Evolutionary conservation across 2,329 filamentous ascomycete species (phyloP).

Genomic region (Apiospora koreana): DNA sequence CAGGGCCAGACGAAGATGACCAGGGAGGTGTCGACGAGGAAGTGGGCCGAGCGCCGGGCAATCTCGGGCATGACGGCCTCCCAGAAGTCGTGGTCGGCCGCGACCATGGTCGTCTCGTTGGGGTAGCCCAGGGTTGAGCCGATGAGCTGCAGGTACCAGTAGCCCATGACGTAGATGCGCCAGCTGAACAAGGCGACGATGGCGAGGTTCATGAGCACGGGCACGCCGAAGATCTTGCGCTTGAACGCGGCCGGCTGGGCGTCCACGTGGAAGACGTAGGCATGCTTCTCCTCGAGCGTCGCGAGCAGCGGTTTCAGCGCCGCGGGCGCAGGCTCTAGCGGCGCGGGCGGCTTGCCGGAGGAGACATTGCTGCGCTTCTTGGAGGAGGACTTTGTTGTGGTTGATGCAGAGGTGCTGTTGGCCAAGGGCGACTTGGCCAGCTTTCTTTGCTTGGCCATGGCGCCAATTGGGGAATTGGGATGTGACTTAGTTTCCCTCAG

Average conservation of each 20-base stretch:
- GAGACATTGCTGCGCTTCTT: constrained; percentile 31
- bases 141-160: constrained; percentile 72
- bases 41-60: constrained; percentile 59
- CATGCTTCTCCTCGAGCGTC: constrained; percentile 64
- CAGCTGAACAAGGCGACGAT: constrained; percentile 66
- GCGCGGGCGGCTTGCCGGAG: constrained; percentile 51
- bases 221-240: constrained; percentile 79
- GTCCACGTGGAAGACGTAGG: constrained; percentile 89
- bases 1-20: constrained; percentile 70
- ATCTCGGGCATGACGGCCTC: constrained; percentile 58
- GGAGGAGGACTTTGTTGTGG: not conserved
- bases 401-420: too few species aligned
- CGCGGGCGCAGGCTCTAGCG: constrained; percentile 68
- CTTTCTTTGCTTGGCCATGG: constrained; percentile 31
- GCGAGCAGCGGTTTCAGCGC: constrained; percentile 66
- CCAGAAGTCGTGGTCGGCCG: constrained; percentile 53
- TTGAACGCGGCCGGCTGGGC: constrained; percentile 69
- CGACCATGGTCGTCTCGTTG: constrained; percentile 67
- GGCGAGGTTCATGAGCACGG: constrained; percentile 72
- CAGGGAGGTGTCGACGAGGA: constrained; percentile 74
- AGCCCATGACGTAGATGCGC: constrained; percentile 68
- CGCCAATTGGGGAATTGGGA: not conserved
- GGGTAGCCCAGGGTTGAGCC: constrained; percentile 64
- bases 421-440: not conserved
- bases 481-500: not conserved